Evolutionary conservation across 108 stramenopile genomes (phyloP).

Genomic region (Mediolabrus comicus): DNA sequence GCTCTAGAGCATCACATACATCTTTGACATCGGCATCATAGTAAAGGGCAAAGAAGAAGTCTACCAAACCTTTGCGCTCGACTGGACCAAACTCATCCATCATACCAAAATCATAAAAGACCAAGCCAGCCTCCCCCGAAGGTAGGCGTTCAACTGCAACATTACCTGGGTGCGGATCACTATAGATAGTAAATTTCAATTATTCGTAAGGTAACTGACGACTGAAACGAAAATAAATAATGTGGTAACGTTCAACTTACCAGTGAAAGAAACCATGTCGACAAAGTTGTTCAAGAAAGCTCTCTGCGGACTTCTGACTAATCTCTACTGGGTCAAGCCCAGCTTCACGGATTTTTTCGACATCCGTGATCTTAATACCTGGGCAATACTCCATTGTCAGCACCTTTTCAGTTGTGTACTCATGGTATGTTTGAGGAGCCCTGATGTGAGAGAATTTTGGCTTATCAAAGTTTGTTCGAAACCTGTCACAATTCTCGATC

Average conservation of each 20-base stretch:
- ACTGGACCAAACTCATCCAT: slow-evolving; percentile 91
- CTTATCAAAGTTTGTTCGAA: slow-evolving; percentile 76
- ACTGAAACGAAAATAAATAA: not conserved
- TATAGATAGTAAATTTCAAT: not conserved
- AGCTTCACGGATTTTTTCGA: slow-evolving; percentile 58
- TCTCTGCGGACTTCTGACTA: slow-evolving; percentile 82
- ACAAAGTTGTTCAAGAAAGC: slow-evolving; percentile 95
- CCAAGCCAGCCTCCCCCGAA: slow-evolving; percentile 74
- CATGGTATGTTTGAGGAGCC: slow-evolving; percentile 85
- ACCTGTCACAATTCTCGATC: slow-evolving; percentile 80
- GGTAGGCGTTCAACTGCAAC: slow-evolving; percentile 83
- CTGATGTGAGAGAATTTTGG: slow-evolving; percentile 87
- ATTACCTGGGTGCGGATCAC: slow-evolving; percentile 84
- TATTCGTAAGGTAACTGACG: not conserved
- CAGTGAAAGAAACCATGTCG: slow-evolving; percentile 92
- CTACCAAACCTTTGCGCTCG: slow-evolving; percentile 83
- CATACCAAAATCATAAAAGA: slow-evolving; percentile 99
- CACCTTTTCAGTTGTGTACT: slow-evolving; percentile 85
- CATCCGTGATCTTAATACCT: slow-evolving; percentile 94
- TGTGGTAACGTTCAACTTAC: slow-evolving; percentile 13
- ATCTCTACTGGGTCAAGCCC: slow-evolving; percentile 86
- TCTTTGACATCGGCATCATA: slow-evolving; percentile 90
- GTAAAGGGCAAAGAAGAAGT: slow-evolving; percentile 91
- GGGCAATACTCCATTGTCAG: slow-evolving; percentile 94
- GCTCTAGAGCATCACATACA: slow-evolving; percentile 89